These are phyloP conservation scores for Aaosphaeria arxii DNA, from an alignment of 2,329 filamentous ascomycete genomes.

Conservation along the genomic window DNA sequence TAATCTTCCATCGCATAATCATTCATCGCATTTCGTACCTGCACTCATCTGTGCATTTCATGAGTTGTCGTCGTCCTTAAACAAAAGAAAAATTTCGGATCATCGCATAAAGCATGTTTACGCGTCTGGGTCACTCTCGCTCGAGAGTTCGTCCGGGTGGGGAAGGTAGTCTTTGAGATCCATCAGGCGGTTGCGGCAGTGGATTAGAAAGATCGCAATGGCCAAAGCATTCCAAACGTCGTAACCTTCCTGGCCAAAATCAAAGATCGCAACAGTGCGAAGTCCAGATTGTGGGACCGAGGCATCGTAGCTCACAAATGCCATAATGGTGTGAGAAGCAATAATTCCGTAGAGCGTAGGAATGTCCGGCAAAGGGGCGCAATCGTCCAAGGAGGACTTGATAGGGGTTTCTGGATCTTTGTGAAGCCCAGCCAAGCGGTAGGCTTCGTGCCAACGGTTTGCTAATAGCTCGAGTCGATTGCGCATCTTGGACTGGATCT, in stretches of 20 bases:
- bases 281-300: constrained; percentile 32
- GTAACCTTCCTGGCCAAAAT: constrained; percentile 51
- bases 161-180: constrained; percentile 40
- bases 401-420: not conserved
- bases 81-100: too few species aligned
- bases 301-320: constrained; percentile 51
- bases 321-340: constrained; percentile 52
- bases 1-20: too few species aligned
- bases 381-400: constrained; percentile 1
- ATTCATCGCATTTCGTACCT: too few species aligned
- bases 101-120: constrained; percentile 6
- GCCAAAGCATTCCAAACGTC: constrained; percentile 62
- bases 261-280: constrained; percentile 50
- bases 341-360: constrained; percentile 56
- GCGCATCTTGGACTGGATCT: constrained; percentile 43
- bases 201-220: constrained; percentile 54
- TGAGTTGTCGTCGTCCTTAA: too few species aligned
- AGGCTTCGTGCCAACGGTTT: constrained; percentile 38
- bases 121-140: constrained; percentile 28
- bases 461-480: constrained; percentile 44
- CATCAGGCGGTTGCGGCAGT: constrained; percentile 51
- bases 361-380: constrained; percentile 9
- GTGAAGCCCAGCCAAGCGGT: not conserved
- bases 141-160: constrained; percentile 5
- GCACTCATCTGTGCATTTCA: too few species aligned